phyloP scores from a whole-genome alignment of 208 protist genomes.

The Wallacemonas rigidus region DNA sequence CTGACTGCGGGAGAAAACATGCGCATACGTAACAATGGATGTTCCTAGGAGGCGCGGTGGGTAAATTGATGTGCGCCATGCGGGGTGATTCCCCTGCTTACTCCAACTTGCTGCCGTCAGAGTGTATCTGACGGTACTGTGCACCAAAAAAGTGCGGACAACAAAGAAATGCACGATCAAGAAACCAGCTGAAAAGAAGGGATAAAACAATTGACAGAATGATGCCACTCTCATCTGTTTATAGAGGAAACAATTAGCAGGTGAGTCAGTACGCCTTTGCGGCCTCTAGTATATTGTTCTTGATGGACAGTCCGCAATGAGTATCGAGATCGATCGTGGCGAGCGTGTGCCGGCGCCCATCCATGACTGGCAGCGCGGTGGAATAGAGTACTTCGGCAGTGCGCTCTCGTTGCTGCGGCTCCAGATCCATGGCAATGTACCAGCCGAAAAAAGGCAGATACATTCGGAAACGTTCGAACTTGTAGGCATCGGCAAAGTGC shows the following conservation, averaged over 20 bases:
- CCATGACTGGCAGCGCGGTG: neutral
- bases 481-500: conserved; percentile 8
- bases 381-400: neutral
- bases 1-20: no score
- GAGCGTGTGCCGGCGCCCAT: neutral
- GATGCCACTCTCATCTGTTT: neutral
- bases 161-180: no score
- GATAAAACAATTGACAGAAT: neutral
- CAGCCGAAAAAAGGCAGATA: conserved; percentile 13
- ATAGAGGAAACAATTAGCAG: neutral
- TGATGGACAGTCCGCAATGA: neutral
- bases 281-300: neutral
- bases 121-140: no score
- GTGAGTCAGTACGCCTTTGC: neutral
- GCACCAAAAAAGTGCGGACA: no score
- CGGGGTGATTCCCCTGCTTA: no score
- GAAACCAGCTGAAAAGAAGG: no score
- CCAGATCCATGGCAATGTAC: conserved; percentile 8
- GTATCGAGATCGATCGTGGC: neutral
- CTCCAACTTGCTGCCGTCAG: no score
- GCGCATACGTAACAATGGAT: no score
- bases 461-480: neutral
- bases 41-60: no score
- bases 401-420: neutral
- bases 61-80: no score